Conservation (phyloP, 2,329 filamentous ascomycete species). For the Trichocomaceae sp. region DNA sequence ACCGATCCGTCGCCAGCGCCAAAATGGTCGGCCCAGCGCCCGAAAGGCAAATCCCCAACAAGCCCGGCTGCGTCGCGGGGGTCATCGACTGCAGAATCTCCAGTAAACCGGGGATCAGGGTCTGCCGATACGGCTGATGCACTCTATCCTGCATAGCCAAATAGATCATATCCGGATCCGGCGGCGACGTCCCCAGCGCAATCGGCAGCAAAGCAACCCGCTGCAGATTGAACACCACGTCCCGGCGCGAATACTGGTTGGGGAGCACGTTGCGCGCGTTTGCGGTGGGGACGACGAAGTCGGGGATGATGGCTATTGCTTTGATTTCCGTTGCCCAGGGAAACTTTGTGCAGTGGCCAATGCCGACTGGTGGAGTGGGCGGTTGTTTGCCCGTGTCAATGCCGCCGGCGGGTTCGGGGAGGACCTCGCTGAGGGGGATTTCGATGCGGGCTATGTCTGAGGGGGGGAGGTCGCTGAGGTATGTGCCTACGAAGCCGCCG, state of each 20-base stretch:
- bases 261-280: slow-evolving; percentile 83
- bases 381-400: slow-evolving; percentile 81
- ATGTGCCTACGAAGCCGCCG: slow-evolving; percentile 93
- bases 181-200: slow-evolving; percentile 80
- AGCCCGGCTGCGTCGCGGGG: slow-evolving; percentile 74
- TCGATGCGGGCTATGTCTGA: slow-evolving; percentile 86
- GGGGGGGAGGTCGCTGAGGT: slow-evolving; percentile 83
- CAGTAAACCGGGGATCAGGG: slow-evolving; percentile 81
- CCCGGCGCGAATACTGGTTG: slow-evolving; percentile 66
- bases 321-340: slow-evolving; percentile 93
- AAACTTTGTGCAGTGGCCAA: slow-evolving; percentile 95
- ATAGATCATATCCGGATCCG: slow-evolving; percentile 89
- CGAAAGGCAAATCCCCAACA: slow-evolving; percentile 89
- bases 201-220: slow-evolving; percentile 85
- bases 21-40: slow-evolving; percentile 93
- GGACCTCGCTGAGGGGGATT: slow-evolving; percentile 88
- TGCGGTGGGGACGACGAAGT: slow-evolving; percentile 93
- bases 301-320: slow-evolving; percentile 89
- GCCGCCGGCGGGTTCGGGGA: slow-evolving; percentile 83
- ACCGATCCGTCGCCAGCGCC: slow-evolving; percentile 83
- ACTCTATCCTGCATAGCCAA: slow-evolving; percentile 98
- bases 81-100: slow-evolving; percentile 90
- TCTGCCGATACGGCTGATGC: slow-evolving; percentile 91
- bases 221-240: slow-evolving; percentile 92
- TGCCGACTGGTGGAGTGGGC: slow-evolving; percentile 81